These are phyloP conservation scores for Cicer pinnatifidum DNA, from an alignment of 306 rosid genomes.

Conservation along the genomic window DNA sequence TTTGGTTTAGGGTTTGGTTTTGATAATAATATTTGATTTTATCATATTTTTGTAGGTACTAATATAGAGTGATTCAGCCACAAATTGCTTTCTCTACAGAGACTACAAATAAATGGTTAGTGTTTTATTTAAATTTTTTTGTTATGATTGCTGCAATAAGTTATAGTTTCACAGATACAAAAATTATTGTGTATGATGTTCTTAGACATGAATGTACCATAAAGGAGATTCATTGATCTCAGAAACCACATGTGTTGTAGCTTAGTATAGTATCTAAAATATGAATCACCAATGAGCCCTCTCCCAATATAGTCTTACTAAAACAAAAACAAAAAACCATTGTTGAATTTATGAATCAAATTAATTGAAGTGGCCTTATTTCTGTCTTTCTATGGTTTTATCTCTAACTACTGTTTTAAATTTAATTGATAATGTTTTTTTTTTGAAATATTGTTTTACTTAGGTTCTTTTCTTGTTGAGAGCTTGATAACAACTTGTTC, in stretches of 20 bases:
- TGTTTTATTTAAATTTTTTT: too few species aligned
- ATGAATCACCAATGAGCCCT: conserved; percentile 1
- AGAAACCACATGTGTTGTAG: not conserved
- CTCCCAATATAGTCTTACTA: not conserved
- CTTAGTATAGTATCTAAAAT: not conserved
- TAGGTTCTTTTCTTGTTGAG: not conserved
- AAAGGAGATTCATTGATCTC: not conserved
- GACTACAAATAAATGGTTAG: too few species aligned
- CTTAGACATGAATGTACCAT: not conserved
- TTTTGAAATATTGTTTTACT: conserved; percentile 44
- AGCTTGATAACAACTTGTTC: too few species aligned
- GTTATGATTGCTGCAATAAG: too few species aligned
- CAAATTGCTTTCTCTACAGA: too few species aligned
- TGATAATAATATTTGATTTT: too few species aligned
- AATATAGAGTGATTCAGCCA: too few species aligned
- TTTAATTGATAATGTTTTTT: conserved; percentile 11
- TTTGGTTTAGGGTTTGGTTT: too few species aligned
- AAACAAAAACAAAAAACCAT: not conserved
- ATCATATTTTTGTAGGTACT: too few species aligned
- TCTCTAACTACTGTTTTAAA: conserved; percentile 19
- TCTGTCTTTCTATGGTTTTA: conserved; percentile 31
- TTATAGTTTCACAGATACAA: too few species aligned
- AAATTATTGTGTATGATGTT: not conserved
- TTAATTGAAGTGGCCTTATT: conserved; percentile 27
- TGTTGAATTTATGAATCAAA: conserved; percentile 22